Base-by-base conservation (phyloP, 176 grass and related monocot species). In the Themeda triandra region DNA sequence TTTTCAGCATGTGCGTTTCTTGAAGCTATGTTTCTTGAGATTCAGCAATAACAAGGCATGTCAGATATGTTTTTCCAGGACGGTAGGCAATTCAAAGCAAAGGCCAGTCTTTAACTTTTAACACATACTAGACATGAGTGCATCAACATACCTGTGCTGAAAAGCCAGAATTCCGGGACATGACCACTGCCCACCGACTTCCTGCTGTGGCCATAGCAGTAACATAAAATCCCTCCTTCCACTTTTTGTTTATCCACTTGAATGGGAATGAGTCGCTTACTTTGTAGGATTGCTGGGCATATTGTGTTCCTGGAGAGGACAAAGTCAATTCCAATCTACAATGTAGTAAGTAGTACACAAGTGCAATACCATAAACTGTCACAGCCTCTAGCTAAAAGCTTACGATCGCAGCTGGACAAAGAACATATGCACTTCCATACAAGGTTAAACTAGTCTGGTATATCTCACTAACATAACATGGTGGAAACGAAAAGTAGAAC, bases 211-310 rank as follows among this genome's bases (percentile, higher is more conserved):
- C 92, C 95, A 95, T 95, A 67, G 95, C 89, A 75, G 92, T 98
- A 71, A 98, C 95, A 25, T 79, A 93, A 63, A 98, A 98, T 32
- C 88, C 90, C 68, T 98, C 95, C 88, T 92, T 98, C 95, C 92
- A 98, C 80, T 94, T 94, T 84, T 94, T 98, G 86, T 93, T 98
- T 91, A 97, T 98, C 95, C 95, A 98, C 82, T 98, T 98, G 79
- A 86, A 98, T 15, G 95, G 95, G 87, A 98, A 98, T 37, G 95
- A 91, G 24, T 98, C 95, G 1, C 90, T 92, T 71, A 98, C 95
- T 89, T 98, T 98, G 70, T 98, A 98, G 4, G 95, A 98, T 77
- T 98, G 95, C 71, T 98, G 95, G 53, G 90, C 86, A 79, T 93
- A 95, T 90, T 89, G 95, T 49, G 92, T 95, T 59, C 95, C 92